phyloP scores from a whole-genome alignment of 805 yeast genomes.

The Teunomyces tritomae region DNA sequence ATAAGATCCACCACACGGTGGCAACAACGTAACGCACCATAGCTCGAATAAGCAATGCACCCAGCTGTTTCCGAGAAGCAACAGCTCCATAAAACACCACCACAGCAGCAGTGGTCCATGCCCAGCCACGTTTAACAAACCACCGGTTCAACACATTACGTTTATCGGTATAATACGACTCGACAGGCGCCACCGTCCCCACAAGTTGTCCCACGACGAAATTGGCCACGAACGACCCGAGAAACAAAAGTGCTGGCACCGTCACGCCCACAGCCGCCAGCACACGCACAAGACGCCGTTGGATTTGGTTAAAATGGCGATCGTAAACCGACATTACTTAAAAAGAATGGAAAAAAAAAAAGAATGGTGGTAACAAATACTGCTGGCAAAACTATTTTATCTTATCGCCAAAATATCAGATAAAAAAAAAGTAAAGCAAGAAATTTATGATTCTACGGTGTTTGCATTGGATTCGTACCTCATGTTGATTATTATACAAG shows the following conservation, averaged over 20 bases:
- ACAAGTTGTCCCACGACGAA: conserved; percentile 53
- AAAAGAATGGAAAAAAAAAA: background rate
- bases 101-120: conserved; percentile 62
- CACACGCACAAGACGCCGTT: background rate
- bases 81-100: conserved; percentile 24
- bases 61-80: background rate
- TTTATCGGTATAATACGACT: conserved; percentile 57
- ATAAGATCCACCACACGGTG: conserved; percentile 80
- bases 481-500: too few relatives aligned
- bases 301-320: conserved; percentile 6
- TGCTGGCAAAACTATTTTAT: too few relatives aligned
- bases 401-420: too few relatives aligned
- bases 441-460: too few relatives aligned
- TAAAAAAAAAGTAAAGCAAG: too few relatives aligned
- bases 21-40: conserved; percentile 47
- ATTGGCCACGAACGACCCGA: conserved; percentile 36
- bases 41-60: conserved; percentile 12
- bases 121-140: conserved; percentile 91
- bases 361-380: background rate
- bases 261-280: conserved; percentile 10
- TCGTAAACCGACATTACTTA: conserved; percentile 6
- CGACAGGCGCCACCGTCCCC: conserved; percentile 42
- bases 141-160: conserved; percentile 64
- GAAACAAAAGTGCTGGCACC: conserved; percentile 25
- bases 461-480: too few relatives aligned